Base-by-base conservation (phyloP, 2,329 filamentous ascomycete species). In the Purpureocillium takamizusanense region DNA sequence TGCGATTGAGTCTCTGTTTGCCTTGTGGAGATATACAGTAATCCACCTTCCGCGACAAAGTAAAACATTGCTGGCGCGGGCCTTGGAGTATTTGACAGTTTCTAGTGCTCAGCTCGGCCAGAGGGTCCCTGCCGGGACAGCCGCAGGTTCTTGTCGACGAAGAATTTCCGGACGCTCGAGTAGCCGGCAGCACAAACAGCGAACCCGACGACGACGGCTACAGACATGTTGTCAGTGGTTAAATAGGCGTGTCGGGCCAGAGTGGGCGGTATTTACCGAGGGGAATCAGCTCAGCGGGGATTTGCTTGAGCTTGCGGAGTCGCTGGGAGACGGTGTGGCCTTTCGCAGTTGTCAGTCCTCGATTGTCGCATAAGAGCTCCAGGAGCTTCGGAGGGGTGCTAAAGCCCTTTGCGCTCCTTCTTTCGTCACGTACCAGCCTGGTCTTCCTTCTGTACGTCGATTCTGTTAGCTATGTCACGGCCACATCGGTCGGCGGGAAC, bases 251-350 rank as follows among this genome's bases (percentile, higher is more conserved):
- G 37, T 8, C 7, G 25, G 31, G 32, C 9, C 14, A 17, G 10
- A 5, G 5, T 25, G 21, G 34, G 30, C 13, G 23, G 30, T 41
- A 36, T 35, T 64, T 81, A 94, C 89, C 89, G 54, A 98, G 83
- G 58, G 92, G 92, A 53, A 89, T 79, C 76, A 98, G 76, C 76
- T 98, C 92, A 52, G 87, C 80, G 52, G 92, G 92, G 59, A 97
- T 83, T 69, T 81, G 81, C 76, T 84, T 89, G 59, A 95, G 74
- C 61, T 80, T 83, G 62, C 89, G 85, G 56, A 98, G 74, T 62
- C 90, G 86, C 74, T 97, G 92, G 51, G 90, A 95, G 66, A 97
- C 80, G 56, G 90, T 95, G 72, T 97, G 92, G 62, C 87, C 92
- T 98, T 49, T 37, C 41, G 33, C 45, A 51, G 36, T 25, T 12